These are phyloP conservation scores for Spizellomyces punctatus DNA, from an alignment of 192 early-diverging fungal genomes.

Conservation along the genomic window DNA sequence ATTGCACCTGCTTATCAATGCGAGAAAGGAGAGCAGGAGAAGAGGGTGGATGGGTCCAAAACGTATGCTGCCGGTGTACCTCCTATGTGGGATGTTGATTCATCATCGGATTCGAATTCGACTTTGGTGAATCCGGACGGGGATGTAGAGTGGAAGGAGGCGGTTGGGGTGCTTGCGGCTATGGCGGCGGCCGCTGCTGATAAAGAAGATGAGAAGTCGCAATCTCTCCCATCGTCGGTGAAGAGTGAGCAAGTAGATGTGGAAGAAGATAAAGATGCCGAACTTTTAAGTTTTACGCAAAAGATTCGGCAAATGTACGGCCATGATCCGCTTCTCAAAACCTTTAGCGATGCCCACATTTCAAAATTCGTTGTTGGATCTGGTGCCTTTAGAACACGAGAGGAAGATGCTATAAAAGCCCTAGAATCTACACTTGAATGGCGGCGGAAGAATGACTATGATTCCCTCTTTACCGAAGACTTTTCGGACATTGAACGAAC, in stretches of 20 bases:
- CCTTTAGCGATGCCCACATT: neutral
- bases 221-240: neutral
- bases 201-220: neutral
- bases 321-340: neutral
- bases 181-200: neutral
- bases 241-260: neutral
- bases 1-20: no score
- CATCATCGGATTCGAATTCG: neutral
- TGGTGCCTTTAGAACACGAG: neutral
- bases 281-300: neutral
- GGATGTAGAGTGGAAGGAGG: no score
- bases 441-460: neutral
- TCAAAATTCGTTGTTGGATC: neutral
- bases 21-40: no score
- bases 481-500: constrained; percentile 36
- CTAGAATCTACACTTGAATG: neutral
- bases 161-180: neutral
- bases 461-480: constrained; percentile 26
- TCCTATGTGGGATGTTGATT: neutral
- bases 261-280: neutral
- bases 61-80: no score
- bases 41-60: no score
- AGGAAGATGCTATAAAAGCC: neutral
- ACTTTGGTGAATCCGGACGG: neutral
- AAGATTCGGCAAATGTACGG: neutral